Conservation (phyloP, 805 yeast species). For the Candida sakaeoensis region DNA sequence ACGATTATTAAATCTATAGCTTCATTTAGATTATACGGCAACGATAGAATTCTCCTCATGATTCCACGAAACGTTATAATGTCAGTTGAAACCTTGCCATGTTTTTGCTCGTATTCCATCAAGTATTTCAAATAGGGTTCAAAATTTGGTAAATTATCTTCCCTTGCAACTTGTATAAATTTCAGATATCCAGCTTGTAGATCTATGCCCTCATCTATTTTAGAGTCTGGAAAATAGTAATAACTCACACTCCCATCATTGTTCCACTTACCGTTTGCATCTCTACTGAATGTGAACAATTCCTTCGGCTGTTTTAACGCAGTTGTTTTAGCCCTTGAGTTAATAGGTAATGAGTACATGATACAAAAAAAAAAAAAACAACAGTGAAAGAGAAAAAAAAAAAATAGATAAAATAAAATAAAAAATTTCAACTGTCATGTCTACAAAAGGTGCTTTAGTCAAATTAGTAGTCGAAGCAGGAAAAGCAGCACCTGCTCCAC, state of each 20-base stretch:
- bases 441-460: constrained; percentile 59
- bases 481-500: constrained; percentile 97
- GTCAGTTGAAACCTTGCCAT: constrained; percentile 51
- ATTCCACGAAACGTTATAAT: constrained; percentile 84
- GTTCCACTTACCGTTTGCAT: constrained; percentile 43
- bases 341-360: constrained; percentile 32
- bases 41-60: constrained; percentile 66
- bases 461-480: constrained; percentile 96
- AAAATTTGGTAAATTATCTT: constrained; percentile 51
- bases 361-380: not conserved
- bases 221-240: constrained; percentile 76
- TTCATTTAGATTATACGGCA: constrained; percentile 59
- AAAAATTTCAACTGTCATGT: constrained; percentile 1
- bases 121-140: constrained; percentile 57
- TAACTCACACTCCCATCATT: constrained; percentile 49
- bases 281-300: constrained; percentile 61
- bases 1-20: constrained; percentile 59
- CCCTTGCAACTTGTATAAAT: constrained; percentile 55
- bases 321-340: constrained; percentile 55
- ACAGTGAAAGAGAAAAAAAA: too few species aligned
- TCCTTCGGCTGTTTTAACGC: constrained; percentile 86
- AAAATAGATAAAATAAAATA: too few species aligned
- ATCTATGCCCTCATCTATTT: constrained; percentile 53
- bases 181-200: constrained; percentile 60
- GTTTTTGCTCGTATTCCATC: constrained; percentile 47